These are phyloP conservation scores for Cutaneotrichosporon sp. DNA, from an alignment of 1,284 basidiomycete genomes.

Conservation along the genomic window DNA sequence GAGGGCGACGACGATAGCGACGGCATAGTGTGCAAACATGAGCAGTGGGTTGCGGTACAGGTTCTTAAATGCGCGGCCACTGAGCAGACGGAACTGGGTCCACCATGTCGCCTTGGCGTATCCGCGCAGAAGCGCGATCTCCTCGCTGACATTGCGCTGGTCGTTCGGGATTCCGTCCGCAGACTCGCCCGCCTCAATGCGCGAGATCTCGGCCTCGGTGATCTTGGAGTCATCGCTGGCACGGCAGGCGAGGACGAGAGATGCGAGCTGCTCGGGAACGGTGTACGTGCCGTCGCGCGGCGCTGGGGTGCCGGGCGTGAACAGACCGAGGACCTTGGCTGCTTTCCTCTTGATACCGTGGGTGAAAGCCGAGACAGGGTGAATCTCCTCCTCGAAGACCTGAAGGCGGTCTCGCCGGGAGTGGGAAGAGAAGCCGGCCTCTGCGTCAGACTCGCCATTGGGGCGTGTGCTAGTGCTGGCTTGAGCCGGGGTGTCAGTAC, in stretches of 20 bases:
- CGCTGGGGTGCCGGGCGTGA: conserved; percentile 44
- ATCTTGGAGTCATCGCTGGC: conserved; percentile 62
- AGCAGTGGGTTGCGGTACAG: conserved; percentile 87
- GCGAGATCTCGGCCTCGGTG: conserved; percentile 63
- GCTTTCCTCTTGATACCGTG: conserved; percentile 63
- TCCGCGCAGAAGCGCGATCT: conserved; percentile 62
- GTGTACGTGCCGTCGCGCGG: conserved; percentile 43
- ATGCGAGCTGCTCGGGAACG: conserved; percentile 62
- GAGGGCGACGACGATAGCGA: conserved; percentile 76
- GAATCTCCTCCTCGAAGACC: background rate
- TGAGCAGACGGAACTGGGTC: conserved; percentile 88
- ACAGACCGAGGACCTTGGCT: conserved; percentile 66
- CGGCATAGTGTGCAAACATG: conserved; percentile 81
- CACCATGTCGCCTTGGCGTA: conserved; percentile 77
- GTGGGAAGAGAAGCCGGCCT: conserved; percentile 12
- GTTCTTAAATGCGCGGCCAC: conserved; percentile 97
- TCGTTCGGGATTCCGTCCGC: conserved; percentile 30
- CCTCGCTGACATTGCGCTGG: conserved; percentile 52
- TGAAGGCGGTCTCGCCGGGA: background rate
- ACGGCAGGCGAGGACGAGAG: conserved; percentile 69
- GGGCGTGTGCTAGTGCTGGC: background rate
- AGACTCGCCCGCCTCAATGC: conserved; percentile 47
- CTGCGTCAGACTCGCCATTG: conserved; percentile 8
- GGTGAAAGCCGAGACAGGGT: background rate
- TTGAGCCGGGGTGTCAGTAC: conserved; percentile 28